These are phyloP conservation scores for Chloranthus sessilifolius DNA, from an alignment of 164 flowering plant genomes.

Conservation along the genomic window DNA sequence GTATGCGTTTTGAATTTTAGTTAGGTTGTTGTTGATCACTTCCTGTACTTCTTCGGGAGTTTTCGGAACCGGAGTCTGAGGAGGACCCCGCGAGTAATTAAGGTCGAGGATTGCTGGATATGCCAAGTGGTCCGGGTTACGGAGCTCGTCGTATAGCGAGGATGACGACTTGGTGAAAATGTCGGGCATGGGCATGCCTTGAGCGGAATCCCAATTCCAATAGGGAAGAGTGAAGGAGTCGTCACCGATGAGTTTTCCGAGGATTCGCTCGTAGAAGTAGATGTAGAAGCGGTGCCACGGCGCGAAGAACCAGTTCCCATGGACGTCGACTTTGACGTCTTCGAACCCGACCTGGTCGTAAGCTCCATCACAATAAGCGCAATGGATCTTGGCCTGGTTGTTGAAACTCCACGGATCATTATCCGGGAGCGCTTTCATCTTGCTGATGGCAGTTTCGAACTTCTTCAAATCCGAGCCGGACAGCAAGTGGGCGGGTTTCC, in stretches of 20 bases:
- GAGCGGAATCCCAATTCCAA: conserved; percentile 8
- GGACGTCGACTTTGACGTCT: background rate
- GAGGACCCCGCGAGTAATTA: background rate
- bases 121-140: conserved; percentile 1
- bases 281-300: conserved; percentile 9
- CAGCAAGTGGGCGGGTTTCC: background rate
- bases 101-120: conserved; percentile 4
- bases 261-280: conserved; percentile 8
- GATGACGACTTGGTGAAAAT: background rate
- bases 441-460: background rate
- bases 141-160: background rate
- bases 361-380: conserved; percentile 5
- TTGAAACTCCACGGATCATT: background rate
- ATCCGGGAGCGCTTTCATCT: background rate
- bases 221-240: conserved; percentile 4
- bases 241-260: conserved; percentile 4
- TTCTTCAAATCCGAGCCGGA: background rate
- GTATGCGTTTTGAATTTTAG: too few relatives aligned
- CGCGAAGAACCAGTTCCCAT: conserved; percentile 4
- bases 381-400: conserved; percentile 4
- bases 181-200: background rate
- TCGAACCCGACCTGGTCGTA: background rate
- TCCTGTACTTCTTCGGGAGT: too few relatives aligned
- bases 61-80: too few relatives aligned
- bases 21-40: too few relatives aligned